These are phyloP conservation scores for Ramalina peruviana DNA, from an alignment of 495 filamentous ascomycete species.

Conservation along the genomic window DNA sequence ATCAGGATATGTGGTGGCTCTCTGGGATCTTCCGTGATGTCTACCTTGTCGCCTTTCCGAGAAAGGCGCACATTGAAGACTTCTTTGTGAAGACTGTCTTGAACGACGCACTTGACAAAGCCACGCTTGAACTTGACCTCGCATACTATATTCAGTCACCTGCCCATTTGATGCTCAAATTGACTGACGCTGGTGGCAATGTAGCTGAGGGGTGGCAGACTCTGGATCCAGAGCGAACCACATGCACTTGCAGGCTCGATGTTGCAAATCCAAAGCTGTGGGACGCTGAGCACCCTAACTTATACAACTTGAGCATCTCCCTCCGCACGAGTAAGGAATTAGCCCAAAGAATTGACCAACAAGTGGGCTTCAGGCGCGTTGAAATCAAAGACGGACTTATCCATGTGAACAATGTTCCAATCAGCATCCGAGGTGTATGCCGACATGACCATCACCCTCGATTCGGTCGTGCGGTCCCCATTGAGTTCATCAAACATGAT, in stretches of 20 bases:
- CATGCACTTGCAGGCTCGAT: conserved; percentile 23
- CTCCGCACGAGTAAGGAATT: conserved; percentile 14
- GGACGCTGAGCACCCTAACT: conserved; percentile 50
- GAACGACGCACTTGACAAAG: conserved; percentile 40
- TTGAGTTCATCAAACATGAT: conserved; percentile 40
- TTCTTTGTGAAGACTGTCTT: conserved; percentile 40
- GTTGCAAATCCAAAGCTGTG: conserved; percentile 41
- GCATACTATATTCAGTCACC: conserved; percentile 19
- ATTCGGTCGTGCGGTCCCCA: conserved; percentile 44
- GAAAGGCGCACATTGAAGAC: conserved; percentile 39
- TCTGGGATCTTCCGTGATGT: conserved; percentile 61
- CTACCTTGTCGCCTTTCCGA: conserved; percentile 40
- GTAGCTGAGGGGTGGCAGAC: background rate
- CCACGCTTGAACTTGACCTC: conserved; percentile 34
- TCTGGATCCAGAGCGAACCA: conserved; percentile 4
- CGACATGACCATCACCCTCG: conserved; percentile 49
- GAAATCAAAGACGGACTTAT: conserved; percentile 43
- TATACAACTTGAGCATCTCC: conserved; percentile 37
- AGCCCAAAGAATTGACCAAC: conserved; percentile 32
- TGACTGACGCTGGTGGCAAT: conserved; percentile 15
- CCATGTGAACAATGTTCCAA: conserved; percentile 42
- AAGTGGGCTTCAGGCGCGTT: conserved; percentile 44
- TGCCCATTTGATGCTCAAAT: conserved; percentile 18
- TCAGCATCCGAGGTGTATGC: conserved; percentile 47
- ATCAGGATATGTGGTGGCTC: conserved; percentile 47